A percentile compares a stretch with the other conserved stretches of the same genome.
phyloP scores from a whole-genome alignment of 257 asterid species.

The Nemophila menziesii region DNA sequence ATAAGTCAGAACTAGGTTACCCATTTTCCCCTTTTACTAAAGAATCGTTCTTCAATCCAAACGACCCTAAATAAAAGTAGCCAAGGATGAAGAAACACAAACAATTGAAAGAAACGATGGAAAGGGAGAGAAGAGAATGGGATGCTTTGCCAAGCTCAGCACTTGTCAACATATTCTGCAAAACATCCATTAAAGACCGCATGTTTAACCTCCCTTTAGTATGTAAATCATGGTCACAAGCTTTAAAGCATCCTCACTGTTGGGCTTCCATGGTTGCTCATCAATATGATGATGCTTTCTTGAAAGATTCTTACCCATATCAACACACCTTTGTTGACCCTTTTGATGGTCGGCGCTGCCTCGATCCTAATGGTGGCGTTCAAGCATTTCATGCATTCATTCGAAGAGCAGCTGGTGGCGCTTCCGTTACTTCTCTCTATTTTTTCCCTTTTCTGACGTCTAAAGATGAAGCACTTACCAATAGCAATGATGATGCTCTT shows the following conservation, averaged over 20 bases:
- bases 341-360: slow-evolving; percentile 23
- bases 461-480: slow-evolving; percentile 5
- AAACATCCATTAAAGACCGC: slow-evolving; percentile 30
- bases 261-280: slow-evolving; percentile 37
- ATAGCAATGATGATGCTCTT: slow-evolving; percentile 26
- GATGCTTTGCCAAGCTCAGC: slow-evolving; percentile 33
- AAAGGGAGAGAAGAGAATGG: slow-evolving; percentile 13
- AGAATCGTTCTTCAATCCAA: background rate
- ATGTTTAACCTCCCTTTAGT: slow-evolving; percentile 25
- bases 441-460: slow-evolving; percentile 32
- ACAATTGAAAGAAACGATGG: background rate
- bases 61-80: background rate
- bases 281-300: slow-evolving; percentile 16
- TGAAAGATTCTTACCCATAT: slow-evolving; percentile 22
- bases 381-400: slow-evolving; percentile 16
- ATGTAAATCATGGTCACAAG: slow-evolving; percentile 35
- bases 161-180: slow-evolving; percentile 25
- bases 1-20: too few species aligned
- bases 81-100: background rate
- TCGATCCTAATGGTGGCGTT: slow-evolving; percentile 15
- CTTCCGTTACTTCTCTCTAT: slow-evolving; percentile 22
- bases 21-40: too few species aligned
- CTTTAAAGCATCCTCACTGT: slow-evolving; percentile 25
- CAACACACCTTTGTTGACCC: slow-evolving; percentile 23
- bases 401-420: slow-evolving; percentile 28